Base-by-base conservation (phyloP, 257 asterid species). In the Lycium barbarum region DNA sequence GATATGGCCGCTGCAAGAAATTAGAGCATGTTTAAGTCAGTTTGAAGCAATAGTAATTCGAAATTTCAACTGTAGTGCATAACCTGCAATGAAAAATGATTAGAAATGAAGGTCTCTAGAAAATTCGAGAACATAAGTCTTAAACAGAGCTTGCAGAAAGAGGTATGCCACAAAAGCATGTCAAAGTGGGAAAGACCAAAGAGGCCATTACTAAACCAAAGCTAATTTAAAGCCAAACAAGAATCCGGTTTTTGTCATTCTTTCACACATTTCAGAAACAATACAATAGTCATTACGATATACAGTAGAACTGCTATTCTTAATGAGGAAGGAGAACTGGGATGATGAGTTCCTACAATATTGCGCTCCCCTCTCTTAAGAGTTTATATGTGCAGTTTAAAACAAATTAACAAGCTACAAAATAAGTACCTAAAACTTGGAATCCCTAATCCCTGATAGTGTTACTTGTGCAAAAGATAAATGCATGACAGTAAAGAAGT, bases 1-100 rank as follows among this genome's bases (percentile, higher is more conserved):
- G 38, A 79, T 55, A 93, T 93, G 40, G 62, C 84, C 79, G 98
- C 98, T 95, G 97, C 90, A 92, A 86, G 73, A 84, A 84, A 83
- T 83, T 51, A 62, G 83, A 86, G 84, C 6, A 58, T n/a, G 82
- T 53, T 49, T 38, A 40, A 87, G 57, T 49, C 43, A 78, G 20
- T 54, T 54, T 76, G 54, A 65, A 73, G 67, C 62, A 68, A 88
- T 22, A 51, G 47, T 53, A 51, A 26, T 53, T 58, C 26, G 1
- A 76, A 76, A 53, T 76, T 22, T 53, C 65, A 22, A 14, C 59
- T 26, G 82, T 1, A 33, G 43, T 26, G 47, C 82, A 26, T 53
- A 26, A 74, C 15, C 81, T 74, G 20, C 20, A 45, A 72, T 49
- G 59, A 74, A 53, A 43, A 47, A 47, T 20, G 11, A 49, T 49